Base-by-base conservation (phyloP, 202 grass and related monocot genomes). In the Bolboschoenoplectus hybrid region DNA sequence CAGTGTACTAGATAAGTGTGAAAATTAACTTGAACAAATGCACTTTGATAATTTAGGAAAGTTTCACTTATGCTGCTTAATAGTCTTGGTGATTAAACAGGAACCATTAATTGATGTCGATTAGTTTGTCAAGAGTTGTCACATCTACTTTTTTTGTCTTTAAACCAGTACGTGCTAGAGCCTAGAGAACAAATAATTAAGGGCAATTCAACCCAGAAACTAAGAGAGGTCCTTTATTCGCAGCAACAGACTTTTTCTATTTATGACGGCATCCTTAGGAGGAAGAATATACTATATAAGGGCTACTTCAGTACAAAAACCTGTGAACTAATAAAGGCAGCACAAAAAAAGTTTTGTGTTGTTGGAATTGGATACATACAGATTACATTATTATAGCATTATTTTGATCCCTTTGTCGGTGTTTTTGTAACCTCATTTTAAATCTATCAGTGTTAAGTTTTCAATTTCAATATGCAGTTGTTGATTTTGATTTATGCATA, bases 401-500 rank as follows among this genome's bases (percentile, higher is more conserved):
- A 74, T 49, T 74, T 32, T 43, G 26, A 74, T 50, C 3, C 17
- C 19, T 74, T 74, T 73, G 19, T 50, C 1, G 0, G 44, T 32
- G 16, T 17, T 32, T 32, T 49, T 50, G 3, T 32, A 19, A 50
- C 45, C 44, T 74, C 70, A 32, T 11, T 46, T 41, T 50, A 26
- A 32, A 32, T 74, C 45, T 74, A 9, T n/a, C 0, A 0, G 19
- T 47, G 44, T 49, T 12, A 11, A 72, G 3, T 41, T 49, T 49
- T 8, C n/a, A 49, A 47, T 79, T 79, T 40, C 52, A 79, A 57
- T 57, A 56, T 70, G 51, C 2, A 79, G 16, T 58, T 4, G 52
- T 60, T 61, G 52, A 80, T 60, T 60, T 43, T 80, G 74, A 80
- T 80, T 19, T 41, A 17, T 60, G 53, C 7, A 16, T 80, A 43